Evolutionary conservation across 129 eudicot species (phyloP), one percentile per base, ranked within the genome.

Genomic region (Oenanthe sinensis): DNA sequence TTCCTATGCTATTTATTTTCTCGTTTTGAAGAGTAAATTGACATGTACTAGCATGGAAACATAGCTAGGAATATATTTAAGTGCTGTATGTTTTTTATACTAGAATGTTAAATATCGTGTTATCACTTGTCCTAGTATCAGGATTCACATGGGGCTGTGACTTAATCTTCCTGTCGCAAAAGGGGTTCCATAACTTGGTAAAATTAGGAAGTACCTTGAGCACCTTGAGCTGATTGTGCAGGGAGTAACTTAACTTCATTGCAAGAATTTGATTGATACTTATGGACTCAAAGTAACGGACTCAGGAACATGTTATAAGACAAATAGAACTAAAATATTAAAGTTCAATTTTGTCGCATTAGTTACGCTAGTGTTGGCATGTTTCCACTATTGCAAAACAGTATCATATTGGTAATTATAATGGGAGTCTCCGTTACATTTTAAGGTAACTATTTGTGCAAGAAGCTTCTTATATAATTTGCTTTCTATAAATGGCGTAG

Each of bases 401-500:
- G 14, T 28, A 13, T 26, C 3, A 67, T 67, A 30, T 30, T 13
- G 39, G 22, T 67, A 60, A 48, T 14, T 16, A 19, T 11, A 28
- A n/a, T 8, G 22, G 15, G 19, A 65, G 43, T 65, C 19, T 13
- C 40, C 33, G 3, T 8, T 26, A 16, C 42, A 28, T 26, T 13
- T 65, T 33, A 2, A 13, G 40, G 39, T 3, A 24, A 6, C 6
- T 36, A 15, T 12, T 69, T 69, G 70, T 70, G 52, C 20, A 24
- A 13, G 20, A 44, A 69, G 39, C 77, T 30, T 37, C 82, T 12
- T 65, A 65, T 65, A 12, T 13, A 14, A 28, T 13, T 30, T 67
- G 22, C 17, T 1, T 67, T 67, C 72, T 9, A 67, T 30, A 15
- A 67, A 67, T 4, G 20, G 72, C 0, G 77, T 65, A 96, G 99